Evolutionary conservation across 768 basidiomycete genomes (phyloP).

Genomic region (Termitomyces sp.): DNA sequence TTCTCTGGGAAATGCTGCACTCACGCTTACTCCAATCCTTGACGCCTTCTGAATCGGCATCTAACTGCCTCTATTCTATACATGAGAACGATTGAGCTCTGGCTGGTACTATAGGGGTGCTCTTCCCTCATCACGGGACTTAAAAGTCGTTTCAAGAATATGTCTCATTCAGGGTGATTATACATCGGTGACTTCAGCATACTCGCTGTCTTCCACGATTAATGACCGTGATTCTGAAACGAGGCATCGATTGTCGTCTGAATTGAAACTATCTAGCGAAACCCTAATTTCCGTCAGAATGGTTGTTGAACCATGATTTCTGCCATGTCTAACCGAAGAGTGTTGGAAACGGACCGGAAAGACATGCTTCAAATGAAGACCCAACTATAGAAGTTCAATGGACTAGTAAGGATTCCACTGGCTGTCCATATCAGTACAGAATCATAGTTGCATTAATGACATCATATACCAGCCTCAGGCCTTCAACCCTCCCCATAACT

Average conservation of each 20-base stretch:
- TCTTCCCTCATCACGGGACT: not conserved
- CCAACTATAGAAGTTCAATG: not conserved
- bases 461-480: not conserved
- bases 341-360: not conserved
- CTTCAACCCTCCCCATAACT: not conserved
- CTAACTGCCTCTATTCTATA: not conserved
- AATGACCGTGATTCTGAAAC: not conserved
- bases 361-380: not conserved
- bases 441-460: not conserved
- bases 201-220: not conserved
- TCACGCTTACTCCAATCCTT: not conserved
- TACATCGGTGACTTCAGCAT: not conserved
- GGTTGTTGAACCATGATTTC: not conserved
- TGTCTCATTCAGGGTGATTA: not conserved
- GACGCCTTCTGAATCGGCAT: not conserved
- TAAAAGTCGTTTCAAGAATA: not conserved
- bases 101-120: not conserved
- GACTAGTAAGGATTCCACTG: not conserved
- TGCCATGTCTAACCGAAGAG: not conserved
- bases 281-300: not conserved
- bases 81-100: not conserved
- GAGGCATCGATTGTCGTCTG: not conserved
- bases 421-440: too few relatives aligned
- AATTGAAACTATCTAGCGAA: not conserved
- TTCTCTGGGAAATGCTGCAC: not conserved